Base-by-base conservation (phyloP, 495 filamentous ascomycete species). In the Penicillium tannophilum region DNA sequence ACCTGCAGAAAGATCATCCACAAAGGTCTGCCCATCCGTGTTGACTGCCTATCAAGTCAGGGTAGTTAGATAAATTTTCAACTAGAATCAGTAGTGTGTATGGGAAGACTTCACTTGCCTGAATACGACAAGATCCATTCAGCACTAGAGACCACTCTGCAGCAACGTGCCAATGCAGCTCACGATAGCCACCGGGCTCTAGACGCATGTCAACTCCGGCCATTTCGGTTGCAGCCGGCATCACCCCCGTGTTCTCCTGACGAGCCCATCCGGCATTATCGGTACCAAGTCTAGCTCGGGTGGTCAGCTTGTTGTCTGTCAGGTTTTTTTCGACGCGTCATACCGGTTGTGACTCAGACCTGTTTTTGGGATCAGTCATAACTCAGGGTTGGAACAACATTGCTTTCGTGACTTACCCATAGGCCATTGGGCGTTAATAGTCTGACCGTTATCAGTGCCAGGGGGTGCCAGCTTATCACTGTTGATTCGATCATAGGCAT, bases 151-250 rank as follows among this genome's bases (percentile, higher is more conserved):
- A 80, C 88, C 88, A 90, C 65, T 91, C 87, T 52, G 69, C 75
- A 0, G 87, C 84, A 17, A 84, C 84, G 60, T 91, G 88, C 88
- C 88, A 90, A 65, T 91, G 88, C 20, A 91, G 74, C 60, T 91
- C 88, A 2, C 88, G 81, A 60, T 90, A 90, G 0, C 79, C 86
- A 41, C 81, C 73, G 3, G 85, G 81, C 46, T 82, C 83, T 4
- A 92, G 82, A 28, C 88, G 81, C 89, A 92, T 92, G 62, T 92
- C 84, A 1, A 92, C 89, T 50, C 89, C 89, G 1, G 89, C 88
- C 84, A 92, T 88, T 52, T 78, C 79, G 9, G 72, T 85, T 14
- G 87, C 86, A 31, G 74, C 77, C 1, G 89, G 88, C 60, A 91
- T 77, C 17, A 88, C 81, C 10, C 77, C 72, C 2, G 74, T 68